Evolutionary conservation across 2,329 filamentous ascomycete species (phyloP).

Genomic region (Colletotrichum sp.): DNA sequence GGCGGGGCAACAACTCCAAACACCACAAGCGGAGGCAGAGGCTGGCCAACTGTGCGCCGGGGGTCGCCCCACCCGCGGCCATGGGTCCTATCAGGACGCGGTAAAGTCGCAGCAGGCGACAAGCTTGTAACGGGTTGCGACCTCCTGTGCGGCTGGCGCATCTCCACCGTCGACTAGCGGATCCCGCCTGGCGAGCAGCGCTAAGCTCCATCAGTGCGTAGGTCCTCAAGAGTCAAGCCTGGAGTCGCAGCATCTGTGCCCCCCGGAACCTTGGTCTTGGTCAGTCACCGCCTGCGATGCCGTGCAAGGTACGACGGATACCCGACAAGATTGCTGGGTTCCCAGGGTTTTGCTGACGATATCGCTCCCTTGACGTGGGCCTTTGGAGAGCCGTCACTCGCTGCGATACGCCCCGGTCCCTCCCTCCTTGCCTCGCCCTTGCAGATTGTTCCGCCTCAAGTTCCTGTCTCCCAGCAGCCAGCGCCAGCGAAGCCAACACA

Average conservation of each 20-base stretch:
- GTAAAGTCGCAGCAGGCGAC: neutral
- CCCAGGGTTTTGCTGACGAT: neutral
- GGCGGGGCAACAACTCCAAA: constrained; percentile 22
- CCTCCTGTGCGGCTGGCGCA: constrained; percentile 18
- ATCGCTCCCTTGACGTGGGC: neutral
- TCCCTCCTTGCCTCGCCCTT: neutral
- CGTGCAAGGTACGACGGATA: neutral
- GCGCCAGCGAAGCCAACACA: neutral
- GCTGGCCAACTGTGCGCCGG: neutral
- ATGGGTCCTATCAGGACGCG: neutral
- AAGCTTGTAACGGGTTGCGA: constrained; percentile 20
- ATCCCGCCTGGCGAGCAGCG: neutral
- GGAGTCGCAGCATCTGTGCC: constrained; percentile 5
- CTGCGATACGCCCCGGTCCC: neutral
- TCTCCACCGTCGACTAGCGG: constrained; percentile 19
- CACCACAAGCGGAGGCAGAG: neutral
- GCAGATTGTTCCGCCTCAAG: constrained; percentile 1
- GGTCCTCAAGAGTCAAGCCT: neutral
- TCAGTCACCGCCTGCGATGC: constrained; percentile 20
- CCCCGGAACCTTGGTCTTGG: constrained; percentile 3
- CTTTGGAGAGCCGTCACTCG: neutral
- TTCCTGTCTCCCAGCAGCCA: constrained; percentile 11
- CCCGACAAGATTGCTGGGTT: neutral
- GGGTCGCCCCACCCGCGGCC: neutral
- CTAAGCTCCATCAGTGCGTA: neutral